These are phyloP conservation scores for Tetradesmus obliquus DNA, from an alignment of 139 green algal genomes.

Conservation along the genomic window DNA sequence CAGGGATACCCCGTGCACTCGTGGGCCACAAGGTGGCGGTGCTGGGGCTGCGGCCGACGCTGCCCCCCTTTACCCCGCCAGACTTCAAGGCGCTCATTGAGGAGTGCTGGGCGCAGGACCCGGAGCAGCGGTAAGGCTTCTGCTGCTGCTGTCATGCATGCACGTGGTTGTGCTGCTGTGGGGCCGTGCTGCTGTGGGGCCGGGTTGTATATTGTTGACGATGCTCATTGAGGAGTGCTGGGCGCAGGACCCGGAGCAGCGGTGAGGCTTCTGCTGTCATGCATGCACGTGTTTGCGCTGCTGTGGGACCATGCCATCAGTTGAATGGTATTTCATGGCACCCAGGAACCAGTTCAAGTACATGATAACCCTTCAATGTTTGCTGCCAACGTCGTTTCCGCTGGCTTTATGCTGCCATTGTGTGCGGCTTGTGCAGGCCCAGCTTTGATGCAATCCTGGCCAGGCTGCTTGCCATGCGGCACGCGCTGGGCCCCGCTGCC, in stretches of 20 bases:
- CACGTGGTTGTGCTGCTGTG: not conserved
- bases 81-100: slow-evolving; percentile 34
- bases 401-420: not conserved
- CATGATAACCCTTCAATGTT: not conserved
- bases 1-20: slow-evolving; percentile 16
- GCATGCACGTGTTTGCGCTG: not conserved
- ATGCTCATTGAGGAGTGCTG: slow-evolving; percentile 39
- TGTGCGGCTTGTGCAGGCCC: not conserved
- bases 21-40: slow-evolving; percentile 45
- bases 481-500: not conserved
- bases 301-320: not conserved
- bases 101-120: slow-evolving; percentile 38
- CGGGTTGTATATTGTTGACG: not conserved
- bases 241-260: slow-evolving; percentile 9
- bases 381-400: not conserved
- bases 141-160: not conserved
- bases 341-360: too few species aligned
- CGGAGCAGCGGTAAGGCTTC: slow-evolving; percentile 9
- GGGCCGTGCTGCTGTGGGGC: too few species aligned
- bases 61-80: slow-evolving; percentile 43
- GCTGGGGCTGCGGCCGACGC: slow-evolving; percentile 32
- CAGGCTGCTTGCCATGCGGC: slow-evolving; percentile 32
- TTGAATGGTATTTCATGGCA: too few species aligned
- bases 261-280: not conserved
- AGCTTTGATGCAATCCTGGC: slow-evolving; percentile 19